Percentiles rank a stretch among this genome's conserved stretches.
These are phyloP conservation scores for Cyclotella cryptica DNA, from an alignment of 108 stramenopile genomes.

Conservation along the genomic window DNA sequence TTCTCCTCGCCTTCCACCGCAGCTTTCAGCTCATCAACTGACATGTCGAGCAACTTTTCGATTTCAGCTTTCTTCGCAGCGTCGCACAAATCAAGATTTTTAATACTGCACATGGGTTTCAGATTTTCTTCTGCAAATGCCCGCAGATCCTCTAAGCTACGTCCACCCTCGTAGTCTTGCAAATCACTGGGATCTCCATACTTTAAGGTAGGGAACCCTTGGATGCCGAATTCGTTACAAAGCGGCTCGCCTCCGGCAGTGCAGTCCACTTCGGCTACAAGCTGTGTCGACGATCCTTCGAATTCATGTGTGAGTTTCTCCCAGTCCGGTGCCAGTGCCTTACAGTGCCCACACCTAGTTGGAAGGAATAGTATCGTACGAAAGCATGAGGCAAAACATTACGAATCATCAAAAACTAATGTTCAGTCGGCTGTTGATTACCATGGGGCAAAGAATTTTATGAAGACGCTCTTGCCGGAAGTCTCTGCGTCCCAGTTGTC, in stretches of 20 bases:
- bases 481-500: slow-evolving; percentile 72
- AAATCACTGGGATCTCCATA: slow-evolving; percentile 70
- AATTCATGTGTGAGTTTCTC: slow-evolving; percentile 77
- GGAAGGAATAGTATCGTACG: not conserved
- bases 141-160: slow-evolving; percentile 67
- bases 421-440: not conserved
- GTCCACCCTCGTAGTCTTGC: slow-evolving; percentile 84
- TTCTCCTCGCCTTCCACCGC: slow-evolving; percentile 67
- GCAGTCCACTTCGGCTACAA: slow-evolving; percentile 79
- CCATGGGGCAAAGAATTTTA: slow-evolving; percentile 89
- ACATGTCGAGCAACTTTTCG: slow-evolving; percentile 56
- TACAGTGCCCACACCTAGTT: slow-evolving; percentile 83
- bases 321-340: slow-evolving; percentile 76
- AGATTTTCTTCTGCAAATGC: slow-evolving; percentile 76
- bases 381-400: not conserved
- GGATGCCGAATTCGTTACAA: slow-evolving; percentile 75
- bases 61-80: slow-evolving; percentile 70
- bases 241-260: slow-evolving; percentile 80
- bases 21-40: slow-evolving; percentile 53
- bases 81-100: slow-evolving; percentile 70
- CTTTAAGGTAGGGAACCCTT: slow-evolving; percentile 87
- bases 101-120: slow-evolving; percentile 63
- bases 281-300: slow-evolving; percentile 40
- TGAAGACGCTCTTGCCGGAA: slow-evolving; percentile 72
- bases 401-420: not conserved